Percentiles rank a stretch among this genome's conserved stretches.
Evolutionary conservation across 305 asterid species (phyloP).

Genomic region (Fraxinus velutina): DNA sequence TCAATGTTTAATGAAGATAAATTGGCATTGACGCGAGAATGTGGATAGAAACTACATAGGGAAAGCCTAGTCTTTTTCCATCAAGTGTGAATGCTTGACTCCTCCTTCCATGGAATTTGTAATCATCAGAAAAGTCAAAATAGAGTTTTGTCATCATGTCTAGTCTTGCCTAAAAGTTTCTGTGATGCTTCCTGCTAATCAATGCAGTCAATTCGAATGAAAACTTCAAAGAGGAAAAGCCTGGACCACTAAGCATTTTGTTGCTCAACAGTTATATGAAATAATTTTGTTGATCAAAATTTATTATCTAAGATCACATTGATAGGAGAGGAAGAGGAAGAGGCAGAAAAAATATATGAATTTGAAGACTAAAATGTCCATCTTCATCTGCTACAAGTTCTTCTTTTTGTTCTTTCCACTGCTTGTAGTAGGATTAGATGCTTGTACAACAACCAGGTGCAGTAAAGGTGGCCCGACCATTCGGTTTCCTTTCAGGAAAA

Average conservation of each 20-base stretch:
- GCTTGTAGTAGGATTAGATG: slow-evolving; percentile 2
- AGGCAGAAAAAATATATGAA: not conserved
- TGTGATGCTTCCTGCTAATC: not conserved
- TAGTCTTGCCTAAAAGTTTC: not conserved
- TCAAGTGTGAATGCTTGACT: not conserved
- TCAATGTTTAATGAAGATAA: not conserved
- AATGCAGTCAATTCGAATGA: not conserved
- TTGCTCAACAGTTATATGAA: not conserved
- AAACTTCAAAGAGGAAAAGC: not conserved
- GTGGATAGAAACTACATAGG: not conserved
- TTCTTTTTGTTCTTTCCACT: not conserved
- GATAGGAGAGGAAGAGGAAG: not conserved
- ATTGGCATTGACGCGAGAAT: not conserved
- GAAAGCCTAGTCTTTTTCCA: not conserved
- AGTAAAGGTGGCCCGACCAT: slow-evolving; percentile 21
- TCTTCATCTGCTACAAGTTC: not conserved
- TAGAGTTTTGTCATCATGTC: not conserved
- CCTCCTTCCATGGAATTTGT: not conserved
- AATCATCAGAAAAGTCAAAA: not conserved
- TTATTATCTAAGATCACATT: not conserved
- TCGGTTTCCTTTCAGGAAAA: slow-evolving; percentile 26
- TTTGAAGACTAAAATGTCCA: not conserved
- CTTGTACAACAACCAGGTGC: slow-evolving; percentile 25
- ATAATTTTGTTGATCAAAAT: not conserved
- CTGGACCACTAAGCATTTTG: not conserved